Evolutionary conservation across 805 yeast species (phyloP).

Genomic region (Limtongia smithiae): DNA sequence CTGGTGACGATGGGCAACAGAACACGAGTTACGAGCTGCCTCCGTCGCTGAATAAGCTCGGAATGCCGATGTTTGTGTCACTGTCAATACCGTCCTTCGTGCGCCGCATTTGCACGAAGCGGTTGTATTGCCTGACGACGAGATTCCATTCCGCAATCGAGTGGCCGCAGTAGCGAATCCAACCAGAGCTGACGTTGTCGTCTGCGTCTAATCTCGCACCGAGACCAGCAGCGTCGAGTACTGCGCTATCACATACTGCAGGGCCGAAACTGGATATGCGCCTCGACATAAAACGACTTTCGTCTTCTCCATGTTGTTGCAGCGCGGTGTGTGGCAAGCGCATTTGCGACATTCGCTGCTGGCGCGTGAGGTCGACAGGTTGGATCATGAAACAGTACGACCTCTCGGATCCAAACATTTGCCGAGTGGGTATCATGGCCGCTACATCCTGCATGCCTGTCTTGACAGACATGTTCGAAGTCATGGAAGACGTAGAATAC

Average conservation of each 20-base stretch:
- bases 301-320: not conserved
- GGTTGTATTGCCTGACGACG: conserved; percentile 39
- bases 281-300: no score
- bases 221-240: not conserved
- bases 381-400: conserved; percentile 22
- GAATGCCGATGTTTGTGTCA: conserved; percentile 37
- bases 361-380: conserved; percentile 13
- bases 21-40: no score
- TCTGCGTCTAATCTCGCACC: not conserved
- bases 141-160: conserved; percentile 42
- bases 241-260: no score
- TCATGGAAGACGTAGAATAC: not conserved
- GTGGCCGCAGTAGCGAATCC: conserved; percentile 37
- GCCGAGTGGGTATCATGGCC: not conserved
- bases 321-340: not conserved
- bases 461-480: not conserved
- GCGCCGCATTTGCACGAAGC: conserved; percentile 35
- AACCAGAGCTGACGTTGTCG: not conserved
- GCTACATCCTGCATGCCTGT: no score
- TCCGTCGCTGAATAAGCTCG: conserved; percentile 39
- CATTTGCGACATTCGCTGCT: not conserved
- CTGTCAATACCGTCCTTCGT: conserved; percentile 31
- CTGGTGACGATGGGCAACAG: no score
- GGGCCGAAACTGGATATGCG: no score
- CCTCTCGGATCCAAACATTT: conserved; percentile 8